Evolutionary conservation across 805 yeast genomes (phyloP).

Genomic region (Wickerhamomyces bovis): DNA sequence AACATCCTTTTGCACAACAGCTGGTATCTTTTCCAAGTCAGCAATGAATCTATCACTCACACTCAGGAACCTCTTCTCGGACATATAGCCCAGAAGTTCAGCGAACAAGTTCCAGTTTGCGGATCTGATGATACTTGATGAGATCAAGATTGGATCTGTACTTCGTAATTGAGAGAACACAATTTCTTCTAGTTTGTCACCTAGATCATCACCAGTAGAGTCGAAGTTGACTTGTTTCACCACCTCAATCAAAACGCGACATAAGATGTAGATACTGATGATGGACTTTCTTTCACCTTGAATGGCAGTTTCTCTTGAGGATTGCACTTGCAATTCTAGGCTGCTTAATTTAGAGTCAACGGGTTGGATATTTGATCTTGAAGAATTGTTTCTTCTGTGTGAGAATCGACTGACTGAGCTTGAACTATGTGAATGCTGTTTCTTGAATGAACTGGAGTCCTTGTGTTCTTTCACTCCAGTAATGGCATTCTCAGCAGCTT

Average conservation of each 20-base stretch:
- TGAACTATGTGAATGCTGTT: conserved; percentile 26
- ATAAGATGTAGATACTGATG: conserved; percentile 80
- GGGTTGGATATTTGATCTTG: conserved; percentile 31
- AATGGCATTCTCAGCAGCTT: conserved; percentile 40
- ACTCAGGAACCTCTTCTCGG: conserved; percentile 71
- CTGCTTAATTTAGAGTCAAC: conserved; percentile 58
- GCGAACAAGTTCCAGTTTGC: conserved; percentile 95
- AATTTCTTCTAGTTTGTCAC: conserved; percentile 83
- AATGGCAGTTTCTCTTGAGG: conserved; percentile 59
- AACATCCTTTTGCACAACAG: conserved; percentile 37
- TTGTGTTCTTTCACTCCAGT: conserved; percentile 28
- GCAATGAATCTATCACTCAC: conserved; percentile 93
- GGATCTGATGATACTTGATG: conserved; percentile 68
- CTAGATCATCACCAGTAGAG: conserved; percentile 68
- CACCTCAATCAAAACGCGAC: conserved; percentile 88
- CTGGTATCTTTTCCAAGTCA: conserved; percentile 79
- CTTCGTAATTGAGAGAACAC: conserved; percentile 85
- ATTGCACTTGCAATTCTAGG: conserved; percentile 31
- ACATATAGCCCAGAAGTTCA: conserved; percentile 84
- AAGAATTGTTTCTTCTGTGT: conserved; percentile 47
- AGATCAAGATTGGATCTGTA: conserved; percentile 70
- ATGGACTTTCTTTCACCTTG: conserved; percentile 84
- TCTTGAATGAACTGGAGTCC: conserved; percentile 17
- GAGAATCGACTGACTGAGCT: conserved; percentile 29
- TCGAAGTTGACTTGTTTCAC: conserved; percentile 81